Evolutionary conservation across 75 land plant genomes (phyloP).

Genomic region (Selaginella tamariscina): DNA sequence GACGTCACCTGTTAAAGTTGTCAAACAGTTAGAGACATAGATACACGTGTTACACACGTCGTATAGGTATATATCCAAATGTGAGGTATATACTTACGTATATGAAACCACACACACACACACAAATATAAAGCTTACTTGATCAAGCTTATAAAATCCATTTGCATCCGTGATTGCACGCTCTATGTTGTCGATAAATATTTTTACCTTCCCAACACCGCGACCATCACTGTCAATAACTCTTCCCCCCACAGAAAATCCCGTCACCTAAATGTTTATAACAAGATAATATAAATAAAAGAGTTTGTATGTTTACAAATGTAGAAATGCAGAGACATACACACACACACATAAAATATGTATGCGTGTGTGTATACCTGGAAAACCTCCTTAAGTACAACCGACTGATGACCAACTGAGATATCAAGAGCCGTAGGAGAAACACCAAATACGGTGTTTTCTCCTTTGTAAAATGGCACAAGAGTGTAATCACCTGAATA

Average conservation of each 20-base stretch:
- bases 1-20: constrained; percentile 87
- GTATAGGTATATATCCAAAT: no score
- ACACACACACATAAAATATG: no score
- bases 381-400: constrained; percentile 53
- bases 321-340: background rate
- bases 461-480: constrained; percentile 83
- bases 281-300: no score
- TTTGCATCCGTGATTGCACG: constrained; percentile 58
- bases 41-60: no score
- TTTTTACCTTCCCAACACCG: constrained; percentile 62
- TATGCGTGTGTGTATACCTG: constrained; percentile 39
- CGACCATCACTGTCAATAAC: constrained; percentile 55
- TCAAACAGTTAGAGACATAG: no score
- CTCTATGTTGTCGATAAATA: constrained; percentile 60
- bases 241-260: constrained; percentile 94
- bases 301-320: no score
- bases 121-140: constrained; percentile 29
- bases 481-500: constrained; percentile 56
- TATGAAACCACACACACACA: background rate
- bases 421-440: constrained; percentile 64
- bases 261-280: constrained; percentile 62
- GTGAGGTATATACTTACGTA: no score
- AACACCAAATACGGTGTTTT: constrained; percentile 93
- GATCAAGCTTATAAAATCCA: constrained; percentile 90
- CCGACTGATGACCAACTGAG: constrained; percentile 54